Evolutionary conservation across 345 rosid species (phyloP).

Genomic region (Aethionema arabicum): DNA sequence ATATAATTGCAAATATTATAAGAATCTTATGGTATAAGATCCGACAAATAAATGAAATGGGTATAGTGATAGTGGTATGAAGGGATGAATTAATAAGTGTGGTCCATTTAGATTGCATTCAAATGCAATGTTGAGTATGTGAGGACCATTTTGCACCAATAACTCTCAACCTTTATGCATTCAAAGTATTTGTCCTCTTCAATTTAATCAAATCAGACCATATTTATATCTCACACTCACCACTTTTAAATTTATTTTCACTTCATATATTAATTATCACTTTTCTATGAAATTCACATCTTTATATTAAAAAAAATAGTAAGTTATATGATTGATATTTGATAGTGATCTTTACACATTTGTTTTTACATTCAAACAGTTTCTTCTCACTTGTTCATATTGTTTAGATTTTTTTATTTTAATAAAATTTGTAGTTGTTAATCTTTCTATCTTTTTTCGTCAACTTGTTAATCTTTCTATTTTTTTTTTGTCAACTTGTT

Average conservation of each 20-base stretch:
- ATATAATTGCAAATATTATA: background rate
- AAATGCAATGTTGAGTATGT: slow-evolving; percentile 17
- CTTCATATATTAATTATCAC: no score
- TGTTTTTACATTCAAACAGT: slow-evolving; percentile 4
- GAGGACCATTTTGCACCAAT: slow-evolving; percentile 31
- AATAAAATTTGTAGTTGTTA: no score
- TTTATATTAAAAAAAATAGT: no score
- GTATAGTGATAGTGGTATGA: slow-evolving; percentile 14
- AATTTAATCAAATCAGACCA: no score
- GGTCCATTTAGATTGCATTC: slow-evolving; percentile 27
- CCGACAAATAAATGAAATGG: slow-evolving; percentile 16
- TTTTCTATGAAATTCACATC: no score
- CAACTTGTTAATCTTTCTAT: no score
- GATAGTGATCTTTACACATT: background rate
- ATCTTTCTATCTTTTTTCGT: no score
- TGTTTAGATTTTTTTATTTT: background rate
- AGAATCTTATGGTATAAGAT: slow-evolving; percentile 24
- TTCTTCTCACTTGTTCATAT: background rate
- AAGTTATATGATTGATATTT: no score
- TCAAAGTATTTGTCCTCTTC: slow-evolving; percentile 8
- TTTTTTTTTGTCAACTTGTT: no score
- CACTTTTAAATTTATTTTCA: no score
- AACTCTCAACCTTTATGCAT: slow-evolving; percentile 18
- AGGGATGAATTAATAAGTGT: slow-evolving; percentile 31
- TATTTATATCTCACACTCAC: no score